A percentile compares a stretch with the other conserved stretches of the same genome.
Conservation (phyloP, 2,329 filamentous ascomycete genomes). For the Colletotrichum coccodes region DNA sequence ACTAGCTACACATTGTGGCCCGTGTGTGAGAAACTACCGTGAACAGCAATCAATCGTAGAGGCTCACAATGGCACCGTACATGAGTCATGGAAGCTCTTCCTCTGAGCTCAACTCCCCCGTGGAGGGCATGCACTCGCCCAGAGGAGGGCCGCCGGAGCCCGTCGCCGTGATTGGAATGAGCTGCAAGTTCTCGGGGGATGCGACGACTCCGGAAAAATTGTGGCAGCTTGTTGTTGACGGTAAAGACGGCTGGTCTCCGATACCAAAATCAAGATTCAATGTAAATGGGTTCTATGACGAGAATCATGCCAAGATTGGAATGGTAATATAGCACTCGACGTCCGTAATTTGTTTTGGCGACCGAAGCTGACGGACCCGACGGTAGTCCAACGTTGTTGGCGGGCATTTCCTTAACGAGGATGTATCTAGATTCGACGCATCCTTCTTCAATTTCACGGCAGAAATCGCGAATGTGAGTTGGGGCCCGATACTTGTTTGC, state of each 20-base stretch:
- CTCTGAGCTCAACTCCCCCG: conserved; percentile 12
- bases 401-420: conserved; percentile 11
- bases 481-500: background rate
- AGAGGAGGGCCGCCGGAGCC: conserved; percentile 14
- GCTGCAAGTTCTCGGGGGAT: conserved; percentile 36
- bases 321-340: background rate
- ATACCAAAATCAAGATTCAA: conserved; percentile 25
- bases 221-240: conserved; percentile 27
- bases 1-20: background rate
- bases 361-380: background rate
- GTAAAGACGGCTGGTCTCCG: conserved; percentile 4
- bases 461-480: conserved; percentile 16
- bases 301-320: conserved; percentile 10
- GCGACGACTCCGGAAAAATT: conserved; percentile 33
- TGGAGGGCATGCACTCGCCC: conserved; percentile 9
- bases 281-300: conserved; percentile 1
- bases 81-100: conserved; percentile 3
- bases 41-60: background rate
- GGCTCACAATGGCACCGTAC: conserved; percentile 6
- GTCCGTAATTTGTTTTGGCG: no score
- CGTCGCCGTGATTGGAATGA: conserved; percentile 37
- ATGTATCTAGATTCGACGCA: conserved; percentile 18
- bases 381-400: conserved; percentile 10
- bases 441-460: conserved; percentile 26
- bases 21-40: background rate